Evolutionary conservation across 805 yeast genomes (phyloP).

Genomic region (Ogataea ramenticola): DNA sequence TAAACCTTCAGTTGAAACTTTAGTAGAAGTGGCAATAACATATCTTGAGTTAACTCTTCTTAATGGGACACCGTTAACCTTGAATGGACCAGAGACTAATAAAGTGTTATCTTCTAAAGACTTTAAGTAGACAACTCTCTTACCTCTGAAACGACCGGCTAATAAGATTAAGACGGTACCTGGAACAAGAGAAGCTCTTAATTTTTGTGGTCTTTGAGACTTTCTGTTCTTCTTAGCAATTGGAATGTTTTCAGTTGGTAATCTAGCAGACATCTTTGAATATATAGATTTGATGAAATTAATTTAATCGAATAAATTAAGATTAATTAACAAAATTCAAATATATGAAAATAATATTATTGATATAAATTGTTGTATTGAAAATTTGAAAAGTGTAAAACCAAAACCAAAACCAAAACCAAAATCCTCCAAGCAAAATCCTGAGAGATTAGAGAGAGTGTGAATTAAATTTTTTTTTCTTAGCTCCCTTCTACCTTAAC

Average conservation of each 20-base stretch:
- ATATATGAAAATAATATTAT: background rate
- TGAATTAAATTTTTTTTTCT: no score
- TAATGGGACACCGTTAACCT: slow-evolving; percentile 98
- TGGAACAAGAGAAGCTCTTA: slow-evolving; percentile 62
- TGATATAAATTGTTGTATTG: no score
- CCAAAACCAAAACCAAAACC: no score
- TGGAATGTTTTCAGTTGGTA: slow-evolving; percentile 86
- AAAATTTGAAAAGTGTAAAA: no score
- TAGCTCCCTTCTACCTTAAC: no score
- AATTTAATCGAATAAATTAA: background rate
- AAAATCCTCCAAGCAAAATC: no score
- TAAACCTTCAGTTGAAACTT: slow-evolving; percentile 68
- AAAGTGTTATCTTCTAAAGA: slow-evolving; percentile 96
- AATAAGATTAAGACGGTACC: slow-evolving; percentile 66
- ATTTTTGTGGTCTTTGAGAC: slow-evolving; percentile 86
- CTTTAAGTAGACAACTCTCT: slow-evolving; percentile 98
- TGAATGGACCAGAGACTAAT: slow-evolving; percentile 98
- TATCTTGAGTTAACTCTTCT: slow-evolving; percentile 99
- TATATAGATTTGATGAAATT: background rate
- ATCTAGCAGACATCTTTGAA: slow-evolving; percentile 29
- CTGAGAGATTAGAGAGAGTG: no score
- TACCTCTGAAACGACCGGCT: slow-evolving; percentile 99
- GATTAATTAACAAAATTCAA: background rate
- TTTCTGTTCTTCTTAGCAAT: slow-evolving; percentile 87
- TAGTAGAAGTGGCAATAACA: slow-evolving; percentile 98